These are phyloP conservation scores for Hyparrhenia diplandra DNA, from an alignment of 176 grass and related monocot species.

Conservation along the genomic window DNA sequence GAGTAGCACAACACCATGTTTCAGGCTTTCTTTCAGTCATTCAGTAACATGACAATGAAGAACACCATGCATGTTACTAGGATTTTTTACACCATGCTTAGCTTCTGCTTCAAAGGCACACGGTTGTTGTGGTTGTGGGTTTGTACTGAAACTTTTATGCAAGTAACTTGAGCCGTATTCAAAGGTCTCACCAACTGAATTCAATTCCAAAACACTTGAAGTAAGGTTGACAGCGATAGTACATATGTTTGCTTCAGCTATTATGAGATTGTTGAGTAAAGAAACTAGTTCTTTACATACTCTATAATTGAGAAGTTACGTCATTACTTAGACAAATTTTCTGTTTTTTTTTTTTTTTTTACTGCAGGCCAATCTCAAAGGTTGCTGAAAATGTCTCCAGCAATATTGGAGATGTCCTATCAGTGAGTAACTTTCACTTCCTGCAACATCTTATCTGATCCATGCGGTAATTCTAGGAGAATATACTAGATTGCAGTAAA, in stretches of 20 bases:
- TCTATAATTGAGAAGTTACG: neutral
- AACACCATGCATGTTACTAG: neutral
- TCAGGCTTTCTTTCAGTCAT: neutral
- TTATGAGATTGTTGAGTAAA: neutral
- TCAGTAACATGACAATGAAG: neutral
- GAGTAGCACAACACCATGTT: neutral
- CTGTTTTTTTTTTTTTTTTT: neutral
- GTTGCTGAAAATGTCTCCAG: conserved; percentile 70
- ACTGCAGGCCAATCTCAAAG: conserved; percentile 62
- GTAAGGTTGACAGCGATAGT: too few species aligned
- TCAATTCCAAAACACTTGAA: too few species aligned
- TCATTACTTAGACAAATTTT: neutral
- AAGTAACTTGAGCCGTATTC: too few species aligned
- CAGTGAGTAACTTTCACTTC: conserved; percentile 45
- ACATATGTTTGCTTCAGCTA: too few species aligned
- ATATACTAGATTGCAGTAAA: neutral
- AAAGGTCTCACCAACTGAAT: too few species aligned
- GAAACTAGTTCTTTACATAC: too few species aligned
- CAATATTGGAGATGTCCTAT: conserved; percentile 66
- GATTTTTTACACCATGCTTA: conserved; percentile 1
- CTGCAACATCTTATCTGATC: neutral
- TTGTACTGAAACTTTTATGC: too few species aligned
- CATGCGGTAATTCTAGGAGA: neutral
- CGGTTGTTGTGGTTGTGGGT: too few species aligned
- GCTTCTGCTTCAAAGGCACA: neutral